A percentile compares a stretch with the other conserved stretches of the same genome.
Conservation (phyloP, 257 asterid species). For the Solanum microdontum region DNA sequence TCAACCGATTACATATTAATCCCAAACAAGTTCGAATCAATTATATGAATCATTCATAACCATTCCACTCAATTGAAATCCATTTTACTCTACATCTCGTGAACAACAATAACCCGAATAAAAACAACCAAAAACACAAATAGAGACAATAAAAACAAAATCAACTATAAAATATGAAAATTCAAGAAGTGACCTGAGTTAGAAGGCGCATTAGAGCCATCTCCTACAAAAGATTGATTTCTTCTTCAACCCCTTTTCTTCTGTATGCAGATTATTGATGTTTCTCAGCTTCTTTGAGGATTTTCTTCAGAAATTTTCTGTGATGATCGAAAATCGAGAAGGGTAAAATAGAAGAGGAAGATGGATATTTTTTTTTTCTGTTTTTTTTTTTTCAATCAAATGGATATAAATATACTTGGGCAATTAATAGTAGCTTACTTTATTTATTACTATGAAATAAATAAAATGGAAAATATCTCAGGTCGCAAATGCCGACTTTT, state of each 20-base stretch:
- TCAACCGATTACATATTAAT: neutral
- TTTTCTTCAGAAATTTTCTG: neutral
- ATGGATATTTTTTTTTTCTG: neutral
- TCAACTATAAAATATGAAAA: neutral
- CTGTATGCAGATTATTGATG: neutral
- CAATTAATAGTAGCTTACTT: neutral
- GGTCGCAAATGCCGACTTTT: neutral
- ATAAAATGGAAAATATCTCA: neutral
- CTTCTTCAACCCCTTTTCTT: neutral
- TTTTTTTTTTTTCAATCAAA: neutral
- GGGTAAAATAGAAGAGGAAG: neutral
- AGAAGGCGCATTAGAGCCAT: constrained; percentile 62
- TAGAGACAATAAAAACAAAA: neutral
- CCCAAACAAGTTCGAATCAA: neutral
- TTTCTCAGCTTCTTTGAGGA: neutral
- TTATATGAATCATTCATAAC: neutral
- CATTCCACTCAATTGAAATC: neutral
- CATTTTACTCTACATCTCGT: neutral
- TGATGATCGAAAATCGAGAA: neutral
- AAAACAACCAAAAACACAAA: neutral
- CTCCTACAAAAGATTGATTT: neutral
- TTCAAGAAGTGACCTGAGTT: constrained; percentile 30
- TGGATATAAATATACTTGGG: neutral
- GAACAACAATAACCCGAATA: neutral
- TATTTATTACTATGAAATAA: neutral